Conservation (phyloP, 805 yeast genomes). For the Soucietia sequanensis region DNA sequence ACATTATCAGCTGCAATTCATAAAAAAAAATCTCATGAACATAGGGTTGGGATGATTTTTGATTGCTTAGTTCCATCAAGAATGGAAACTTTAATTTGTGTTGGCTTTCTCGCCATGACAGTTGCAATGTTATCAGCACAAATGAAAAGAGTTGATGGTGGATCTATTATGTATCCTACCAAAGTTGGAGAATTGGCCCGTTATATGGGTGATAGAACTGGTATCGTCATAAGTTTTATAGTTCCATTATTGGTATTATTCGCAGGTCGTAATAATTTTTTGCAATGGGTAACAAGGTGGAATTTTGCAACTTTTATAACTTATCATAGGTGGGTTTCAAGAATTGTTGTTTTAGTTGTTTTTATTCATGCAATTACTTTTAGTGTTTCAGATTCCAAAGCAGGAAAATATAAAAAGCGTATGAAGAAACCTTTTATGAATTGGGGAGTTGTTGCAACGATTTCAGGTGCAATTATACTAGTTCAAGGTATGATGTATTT, state of each 20-base stretch:
- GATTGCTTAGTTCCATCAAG: slow-evolving; percentile 30
- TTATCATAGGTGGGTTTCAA: slow-evolving; percentile 62
- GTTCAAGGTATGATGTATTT: slow-evolving; percentile 19
- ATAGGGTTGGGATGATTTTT: slow-evolving; percentile 8
- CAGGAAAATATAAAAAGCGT: slow-evolving; percentile 13
- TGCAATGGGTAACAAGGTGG: slow-evolving; percentile 56
- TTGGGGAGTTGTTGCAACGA: slow-evolving; percentile 19
- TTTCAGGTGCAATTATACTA: slow-evolving; percentile 11
- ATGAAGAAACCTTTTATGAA: slow-evolving; percentile 16
- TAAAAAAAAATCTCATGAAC: slow-evolving; percentile 14
- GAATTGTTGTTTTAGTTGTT: slow-evolving; percentile 43
- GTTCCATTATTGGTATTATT: slow-evolving; percentile 57
- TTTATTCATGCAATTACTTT: slow-evolving; percentile 54
- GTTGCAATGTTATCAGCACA: slow-evolving; percentile 19
- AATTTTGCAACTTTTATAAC: slow-evolving; percentile 53
- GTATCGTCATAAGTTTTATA: slow-evolving; percentile 41
- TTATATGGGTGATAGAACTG: slow-evolving; percentile 18
- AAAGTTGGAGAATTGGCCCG: slow-evolving; percentile 16
- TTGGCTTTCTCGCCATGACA: slow-evolving; percentile 23
- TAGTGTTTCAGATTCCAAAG: slow-evolving; percentile 37
- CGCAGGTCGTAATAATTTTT: slow-evolving; percentile 66
- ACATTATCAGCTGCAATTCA: slow-evolving; percentile 30
- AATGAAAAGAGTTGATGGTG: slow-evolving; percentile 15
- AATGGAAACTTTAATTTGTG: slow-evolving; percentile 21
- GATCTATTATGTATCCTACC: slow-evolving; percentile 23